Percentiles rank a stretch among this genome's conserved stretches.
Conservation (phyloP, 2,329 filamentous ascomycete species). For the Curvularia sp. region DNA sequence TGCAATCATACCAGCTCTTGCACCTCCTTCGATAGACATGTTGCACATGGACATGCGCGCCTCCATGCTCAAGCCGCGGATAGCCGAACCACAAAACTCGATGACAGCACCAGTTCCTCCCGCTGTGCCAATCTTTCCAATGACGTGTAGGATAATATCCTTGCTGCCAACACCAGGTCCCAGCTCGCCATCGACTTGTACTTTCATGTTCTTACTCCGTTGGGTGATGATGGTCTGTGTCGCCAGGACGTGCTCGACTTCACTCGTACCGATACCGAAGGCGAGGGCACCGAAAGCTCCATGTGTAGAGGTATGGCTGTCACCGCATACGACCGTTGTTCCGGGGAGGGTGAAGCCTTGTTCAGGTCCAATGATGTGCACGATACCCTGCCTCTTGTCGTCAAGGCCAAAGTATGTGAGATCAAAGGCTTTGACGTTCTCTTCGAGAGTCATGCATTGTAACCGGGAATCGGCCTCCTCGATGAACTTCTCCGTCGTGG, state of each 20-base stretch:
- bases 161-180: slow-evolving; percentile 93
- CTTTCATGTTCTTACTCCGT: slow-evolving; percentile 97
- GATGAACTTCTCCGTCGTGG: slow-evolving; percentile 92
- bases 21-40: slow-evolving; percentile 97
- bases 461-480: slow-evolving; percentile 91
- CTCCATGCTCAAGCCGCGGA: slow-evolving; percentile 89
- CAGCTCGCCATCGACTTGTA: slow-evolving; percentile 91
- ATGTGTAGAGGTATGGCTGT: slow-evolving; percentile 97
- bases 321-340: slow-evolving; percentile 95
- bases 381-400: slow-evolving; percentile 96
- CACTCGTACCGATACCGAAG: slow-evolving; percentile 96
- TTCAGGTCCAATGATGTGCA: slow-evolving; percentile 97
- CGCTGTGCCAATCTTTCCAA: slow-evolving; percentile 92
- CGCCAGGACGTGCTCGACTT: slow-evolving; percentile 97
- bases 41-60: slow-evolving; percentile 99
- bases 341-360: slow-evolving; percentile 98
- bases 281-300: slow-evolving; percentile 94
- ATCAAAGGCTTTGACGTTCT: slow-evolving; percentile 96
- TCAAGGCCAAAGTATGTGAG: slow-evolving; percentile 96
- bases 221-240: slow-evolving; percentile 95
- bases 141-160: slow-evolving; percentile 91
- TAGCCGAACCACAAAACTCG: slow-evolving; percentile 95
- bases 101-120: slow-evolving; percentile 95
- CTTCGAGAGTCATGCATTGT: slow-evolving; percentile 94
- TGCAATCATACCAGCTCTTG: slow-evolving; percentile 94